These are phyloP conservation scores for Dujonia santamariae DNA, from an alignment of 1,139 yeast species.

Conservation along the genomic window DNA sequence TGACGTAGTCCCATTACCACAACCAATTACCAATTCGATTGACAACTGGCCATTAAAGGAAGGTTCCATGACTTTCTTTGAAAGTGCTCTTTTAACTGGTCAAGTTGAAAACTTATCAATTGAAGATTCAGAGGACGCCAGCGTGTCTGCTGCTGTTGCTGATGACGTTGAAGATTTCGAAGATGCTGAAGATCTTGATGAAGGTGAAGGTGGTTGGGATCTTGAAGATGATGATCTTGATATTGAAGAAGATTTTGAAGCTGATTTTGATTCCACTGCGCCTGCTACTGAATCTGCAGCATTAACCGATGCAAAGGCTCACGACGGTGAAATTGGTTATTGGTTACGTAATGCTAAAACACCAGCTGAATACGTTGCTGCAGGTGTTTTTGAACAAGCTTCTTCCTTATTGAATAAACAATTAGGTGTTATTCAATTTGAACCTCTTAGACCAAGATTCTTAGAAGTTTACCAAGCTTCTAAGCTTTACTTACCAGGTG, in stretches of 20 bases:
- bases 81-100: constrained; percentile 72
- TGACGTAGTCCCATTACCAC: constrained; percentile 40
- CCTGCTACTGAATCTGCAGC: too few species aligned
- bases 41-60: constrained; percentile 82
- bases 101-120: constrained; percentile 63
- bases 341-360: constrained; percentile 91
- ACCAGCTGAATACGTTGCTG: constrained; percentile 92
- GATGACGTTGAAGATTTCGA: constrained; percentile 24
- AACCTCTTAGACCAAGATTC: constrained; percentile 81
- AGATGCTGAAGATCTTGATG: constrained; percentile 28
- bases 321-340: constrained; percentile 60
- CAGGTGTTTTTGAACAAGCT: constrained; percentile 96
- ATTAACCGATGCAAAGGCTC: constrained; percentile 12
- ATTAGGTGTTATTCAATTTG: constrained; percentile 80
- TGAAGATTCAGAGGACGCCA: constrained; percentile 39
- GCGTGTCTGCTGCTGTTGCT: constrained; percentile 17
- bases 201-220: constrained; percentile 59
- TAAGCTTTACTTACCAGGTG: constrained; percentile 71
- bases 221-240: constrained; percentile 51
- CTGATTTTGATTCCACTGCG: constrained; percentile 31
- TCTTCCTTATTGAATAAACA: constrained; percentile 89
- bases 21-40: constrained; percentile 44
- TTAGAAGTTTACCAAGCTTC: constrained; percentile 79
- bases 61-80: constrained; percentile 75
- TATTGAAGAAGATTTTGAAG: constrained; percentile 42